Percentiles rank a stretch among this genome's conserved stretches.
These are phyloP conservation scores for Globisporangium emineosum DNA, from an alignment of 352 stramenopile species.

Conservation along the genomic window DNA sequence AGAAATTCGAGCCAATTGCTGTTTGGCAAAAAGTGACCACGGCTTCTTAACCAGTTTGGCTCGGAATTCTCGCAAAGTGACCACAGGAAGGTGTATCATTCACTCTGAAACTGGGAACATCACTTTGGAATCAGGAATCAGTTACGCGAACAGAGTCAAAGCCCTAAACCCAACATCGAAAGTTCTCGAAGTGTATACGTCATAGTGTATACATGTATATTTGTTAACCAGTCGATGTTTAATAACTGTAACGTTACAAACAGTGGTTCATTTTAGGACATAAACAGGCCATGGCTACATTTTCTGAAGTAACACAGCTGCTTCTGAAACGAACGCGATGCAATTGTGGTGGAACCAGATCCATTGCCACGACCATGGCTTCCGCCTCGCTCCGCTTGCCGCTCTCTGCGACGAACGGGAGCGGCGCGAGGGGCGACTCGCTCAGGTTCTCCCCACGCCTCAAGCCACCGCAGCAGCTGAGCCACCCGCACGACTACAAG, in stretches of 20 bases:
- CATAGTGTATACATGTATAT: too few relatives aligned
- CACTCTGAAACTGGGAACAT: background rate
- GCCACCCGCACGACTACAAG: conserved; percentile 15
- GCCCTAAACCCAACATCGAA: background rate
- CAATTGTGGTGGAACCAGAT: background rate
- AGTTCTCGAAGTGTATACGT: background rate
- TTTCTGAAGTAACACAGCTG: background rate
- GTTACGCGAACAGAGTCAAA: background rate
- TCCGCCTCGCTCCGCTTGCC: background rate
- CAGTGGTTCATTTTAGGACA: background rate
- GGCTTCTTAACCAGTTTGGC: too few relatives aligned
- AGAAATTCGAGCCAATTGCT: too few relatives aligned
- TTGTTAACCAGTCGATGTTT: too few relatives aligned
- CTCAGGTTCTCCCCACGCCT: conserved; percentile 3
- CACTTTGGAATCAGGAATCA: background rate
- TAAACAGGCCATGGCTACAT: background rate
- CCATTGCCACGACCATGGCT: background rate
- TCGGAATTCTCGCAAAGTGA: too few relatives aligned
- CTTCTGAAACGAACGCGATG: background rate
- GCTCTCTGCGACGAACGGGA: background rate
- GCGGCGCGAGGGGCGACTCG: background rate
- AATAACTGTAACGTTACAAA: too few relatives aligned
- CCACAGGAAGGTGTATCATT: too few relatives aligned
- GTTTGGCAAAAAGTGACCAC: too few relatives aligned
- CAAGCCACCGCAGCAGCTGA: background rate